A percentile compares a stretch with the other conserved stretches of the same genome.
Conservation (phyloP, 2,329 filamentous ascomycete genomes). For the Meredithiella fracta region DNA sequence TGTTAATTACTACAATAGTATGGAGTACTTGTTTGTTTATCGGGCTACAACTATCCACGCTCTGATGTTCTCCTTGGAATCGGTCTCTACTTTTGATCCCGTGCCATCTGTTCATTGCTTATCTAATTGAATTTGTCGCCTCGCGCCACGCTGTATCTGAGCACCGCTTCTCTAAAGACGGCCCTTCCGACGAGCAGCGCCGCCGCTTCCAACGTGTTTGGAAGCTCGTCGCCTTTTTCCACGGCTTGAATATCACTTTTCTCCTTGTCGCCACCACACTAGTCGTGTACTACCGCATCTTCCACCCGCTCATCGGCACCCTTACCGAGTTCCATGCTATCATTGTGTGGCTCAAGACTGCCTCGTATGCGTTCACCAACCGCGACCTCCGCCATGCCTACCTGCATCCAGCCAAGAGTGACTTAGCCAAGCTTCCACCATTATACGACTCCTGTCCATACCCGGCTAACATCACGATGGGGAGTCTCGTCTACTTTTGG, state of each 20-base stretch:
- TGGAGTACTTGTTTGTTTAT: conserved; percentile 81
- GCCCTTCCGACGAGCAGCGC: conserved; percentile 39
- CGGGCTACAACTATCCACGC: conserved; percentile 71
- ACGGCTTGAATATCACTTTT: conserved; percentile 67
- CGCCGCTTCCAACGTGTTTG: conserved; percentile 59
- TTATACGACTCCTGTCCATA: conserved; percentile 76
- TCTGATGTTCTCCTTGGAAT: conserved; percentile 63
- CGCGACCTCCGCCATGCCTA: conserved; percentile 84
- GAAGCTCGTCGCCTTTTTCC: conserved; percentile 62
- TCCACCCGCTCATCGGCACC: conserved; percentile 87
- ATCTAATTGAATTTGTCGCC: conserved; percentile 72
- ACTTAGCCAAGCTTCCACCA: conserved; percentile 56
- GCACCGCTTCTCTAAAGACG: conserved; percentile 24
- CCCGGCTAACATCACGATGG: conserved; percentile 73
- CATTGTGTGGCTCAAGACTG: conserved; percentile 90
- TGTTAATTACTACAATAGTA: conserved; percentile 43
- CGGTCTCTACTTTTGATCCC: conserved; percentile 76
- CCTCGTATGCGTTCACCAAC: conserved; percentile 93
- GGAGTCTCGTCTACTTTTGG: conserved; percentile 90
- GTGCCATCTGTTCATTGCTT: conserved; percentile 78
- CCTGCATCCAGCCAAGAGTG: conserved; percentile 54
- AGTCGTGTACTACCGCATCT: conserved; percentile 77
- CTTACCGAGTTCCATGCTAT: conserved; percentile 81
- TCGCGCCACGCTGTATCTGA: conserved; percentile 55
- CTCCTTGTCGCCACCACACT: conserved; percentile 67